Evolutionary conservation across 192 early-diverging fungal species (phyloP), one percentile per base, ranked within the genome.

Genomic region (Umbelopsis sp.): DNA sequence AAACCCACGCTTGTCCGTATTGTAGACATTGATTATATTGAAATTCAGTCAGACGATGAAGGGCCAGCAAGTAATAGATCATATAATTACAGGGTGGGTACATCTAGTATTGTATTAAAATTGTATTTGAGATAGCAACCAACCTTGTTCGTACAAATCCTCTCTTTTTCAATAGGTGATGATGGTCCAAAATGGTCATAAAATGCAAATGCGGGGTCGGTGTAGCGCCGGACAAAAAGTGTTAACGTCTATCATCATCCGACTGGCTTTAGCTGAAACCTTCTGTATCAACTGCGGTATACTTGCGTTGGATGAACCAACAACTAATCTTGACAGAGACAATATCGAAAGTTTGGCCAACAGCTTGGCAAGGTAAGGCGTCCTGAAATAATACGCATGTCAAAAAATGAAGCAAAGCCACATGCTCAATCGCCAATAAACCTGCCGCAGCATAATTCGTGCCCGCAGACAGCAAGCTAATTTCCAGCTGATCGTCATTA

Each of bases 141-240:
- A 30, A 2, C 3, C 3, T 30, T 3, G 3, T 30, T 30, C 3
- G 3, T 30, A 30, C 27, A 30, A 30, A 23, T 9, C 46, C 33
- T 49, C 9, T 66, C 1, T 50, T n/a, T 10, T 13, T 53, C 12
- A 47, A 53, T 71, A 89, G 81, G 93, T 98, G 9, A 94, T 98
- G 3, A 99, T 98, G 97, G 80, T 93, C 30, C 95, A 97, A 75
- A 85, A 86, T 50, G 91, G 89, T 15, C 86, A 82, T 5, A 93
- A 90, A 22, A 79, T 98, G 23, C 94, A 98, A 51, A 97, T 98
- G 95, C 86, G 97, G 41, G 97, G 95, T 3, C 84, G 97, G 20
- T 97, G 97, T 80, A 94, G 92, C 77, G 96, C 98, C 0, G 98
- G 98, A 1, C 98, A 99, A 75, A 97, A 96, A 72, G 97, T 97